Base-by-base conservation (phyloP, 768 basidiomycete genomes). In the Mycena albidolilacea region DNA sequence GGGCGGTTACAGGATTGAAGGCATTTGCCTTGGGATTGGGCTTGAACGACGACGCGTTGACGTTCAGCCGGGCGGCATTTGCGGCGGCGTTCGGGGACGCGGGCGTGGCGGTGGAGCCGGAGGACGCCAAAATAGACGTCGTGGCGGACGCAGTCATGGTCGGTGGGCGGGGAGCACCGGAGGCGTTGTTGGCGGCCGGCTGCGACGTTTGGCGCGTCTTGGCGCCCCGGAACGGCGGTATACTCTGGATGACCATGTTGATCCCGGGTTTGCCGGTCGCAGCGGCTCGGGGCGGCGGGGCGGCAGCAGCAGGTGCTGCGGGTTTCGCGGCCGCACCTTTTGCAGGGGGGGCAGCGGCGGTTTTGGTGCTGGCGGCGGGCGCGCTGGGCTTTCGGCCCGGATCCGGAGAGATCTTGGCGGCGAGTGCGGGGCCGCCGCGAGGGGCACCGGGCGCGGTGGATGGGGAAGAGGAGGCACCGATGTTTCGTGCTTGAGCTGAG, bases 21-120 rank as follows among this genome's bases (percentile, higher is more conserved):
- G 90, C 85, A 80, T 86, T 87, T 78, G 94, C 95, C 85, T 93
- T 93, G 67, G 91, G 90, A 79, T 92, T 96, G 14, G 97, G 96
- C 78, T 92, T 92, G 88, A 98, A 98, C 67, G 96, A 95, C 37
- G 93, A 92, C 14, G 97, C 97, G 70, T 94, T 94, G 67, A 93
- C 94, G 76, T 98, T 98, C 77, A 98, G 81, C 76, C 93, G 90
- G 76, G 90, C 81, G 75, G 81, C 86, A 43, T 61, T 67, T 41
- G 88, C 85, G 7, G 82, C 81, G 15, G 88, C 82, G 11, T 54
- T 54, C 23, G 92, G 91, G 43, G 92, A 90, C 63, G 86, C 81
- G 44, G 87, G 85, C 0, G 63, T 17, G 54, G 63, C 69, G 77
- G 74, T 72, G 72, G 74, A 55, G 81, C 74, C 5, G 19, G 86